Conservation (phyloP, 2,329 filamentous ascomycete genomes). For the Trichoderma koningiopsis region DNA sequence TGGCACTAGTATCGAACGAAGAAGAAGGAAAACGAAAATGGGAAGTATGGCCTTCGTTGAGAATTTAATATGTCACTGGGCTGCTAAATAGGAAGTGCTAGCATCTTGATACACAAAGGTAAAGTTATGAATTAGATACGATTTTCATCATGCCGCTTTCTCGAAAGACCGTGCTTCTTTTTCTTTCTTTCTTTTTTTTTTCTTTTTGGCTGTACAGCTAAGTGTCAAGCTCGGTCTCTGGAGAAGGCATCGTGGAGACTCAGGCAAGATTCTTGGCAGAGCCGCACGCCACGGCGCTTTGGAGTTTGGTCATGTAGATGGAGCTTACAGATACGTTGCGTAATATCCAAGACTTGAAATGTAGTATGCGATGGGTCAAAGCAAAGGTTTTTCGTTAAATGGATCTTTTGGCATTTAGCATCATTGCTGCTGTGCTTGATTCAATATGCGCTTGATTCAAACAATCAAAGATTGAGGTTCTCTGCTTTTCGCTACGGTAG, state of each 20-base stretch:
- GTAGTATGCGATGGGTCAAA: background rate
- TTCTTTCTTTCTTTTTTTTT: no score
- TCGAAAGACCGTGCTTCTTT: background rate
- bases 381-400: no score
- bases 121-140: no score
- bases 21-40: no score
- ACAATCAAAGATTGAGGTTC: background rate
- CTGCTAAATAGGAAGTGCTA: background rate
- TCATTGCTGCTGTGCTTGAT: background rate
- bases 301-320: background rate
- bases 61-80: background rate
- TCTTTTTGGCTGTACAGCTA: no score
- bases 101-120: background rate
- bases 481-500: background rate
- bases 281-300: background rate
- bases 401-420: background rate
- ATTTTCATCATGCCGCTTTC: background rate
- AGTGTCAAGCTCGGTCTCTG: background rate
- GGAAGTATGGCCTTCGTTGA: background rate
- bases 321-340: background rate
- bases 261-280: background rate
- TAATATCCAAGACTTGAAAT: conserved; percentile 4
- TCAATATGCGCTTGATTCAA: background rate
- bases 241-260: background rate
- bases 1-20: background rate